Base-by-base conservation (phyloP, 495 filamentous ascomycete species). In the Parmelia sp. region DNA sequence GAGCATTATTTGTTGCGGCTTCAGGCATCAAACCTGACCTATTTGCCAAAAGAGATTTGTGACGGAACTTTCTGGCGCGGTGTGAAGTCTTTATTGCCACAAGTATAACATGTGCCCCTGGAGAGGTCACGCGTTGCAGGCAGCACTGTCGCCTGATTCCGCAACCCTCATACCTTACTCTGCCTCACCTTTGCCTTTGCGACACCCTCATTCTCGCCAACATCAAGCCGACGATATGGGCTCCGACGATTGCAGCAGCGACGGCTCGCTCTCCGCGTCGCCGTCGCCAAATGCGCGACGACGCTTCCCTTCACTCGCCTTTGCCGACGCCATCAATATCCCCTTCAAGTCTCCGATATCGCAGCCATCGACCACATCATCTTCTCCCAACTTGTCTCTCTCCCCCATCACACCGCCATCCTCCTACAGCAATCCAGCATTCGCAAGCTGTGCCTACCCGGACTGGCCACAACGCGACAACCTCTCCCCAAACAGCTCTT, bases 401-500 rank as follows among this genome's bases (percentile, higher is more conserved):
- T 65, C 67, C 21, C 66, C 64, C 14, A 36, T 58, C 23, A 65
- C 63, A 25, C 62, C 68, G 14, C 65, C 67, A 8, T 57, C 49
- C 37, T 57, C 58, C 19, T 49, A 61, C 35, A 47, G 53, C 49
- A 63, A 27, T 31, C 55, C 62, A 19, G 60, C 66, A 4, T 64
- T 55, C 49, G 63, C 66, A 63, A 65, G 61, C 63, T 65, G 63
- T 23, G 64, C 67, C 25, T 67, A 66, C 51, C 70, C 70, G 4
- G 64, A 71, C 60, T 71, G 70, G 70, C 70, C 70, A 33, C 47
- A 66, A 42, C 58, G 65, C n/a, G 60, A 68, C 23, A 66, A 65
- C 35, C 68, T 71, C 15, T 68, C 70, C 9, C 37, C 62, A 10
- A 60, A 39, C 9, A 27, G 15, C 23, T 49, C 67, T 7, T 67